Percentiles rank a stretch among this genome's conserved stretches.
phyloP scores from a whole-genome alignment of 2,329 filamentous ascomycete genomes.

The Penicillium sp. region DNA sequence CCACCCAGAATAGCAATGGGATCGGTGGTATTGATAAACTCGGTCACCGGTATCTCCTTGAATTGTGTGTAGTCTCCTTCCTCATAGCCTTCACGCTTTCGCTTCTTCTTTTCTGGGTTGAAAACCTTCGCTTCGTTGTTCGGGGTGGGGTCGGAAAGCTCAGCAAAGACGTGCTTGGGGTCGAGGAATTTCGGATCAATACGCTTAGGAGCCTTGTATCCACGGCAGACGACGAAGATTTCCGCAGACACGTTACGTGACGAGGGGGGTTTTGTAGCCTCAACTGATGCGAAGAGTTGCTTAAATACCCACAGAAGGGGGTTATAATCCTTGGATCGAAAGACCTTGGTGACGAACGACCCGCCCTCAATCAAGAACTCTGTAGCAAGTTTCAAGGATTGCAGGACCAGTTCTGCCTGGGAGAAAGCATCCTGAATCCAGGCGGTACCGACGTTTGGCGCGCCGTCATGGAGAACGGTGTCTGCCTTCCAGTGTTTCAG shows the following conservation, averaged over 20 bases:
- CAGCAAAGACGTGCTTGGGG: slow-evolving; percentile 83
- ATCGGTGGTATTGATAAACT: slow-evolving; percentile 91
- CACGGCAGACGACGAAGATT: slow-evolving; percentile 95
- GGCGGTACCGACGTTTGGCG: slow-evolving; percentile 94
- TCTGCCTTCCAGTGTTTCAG: slow-evolving; percentile 96
- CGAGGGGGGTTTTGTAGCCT: slow-evolving; percentile 94
- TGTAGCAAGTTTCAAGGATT: slow-evolving; percentile 88
- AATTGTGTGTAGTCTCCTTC: slow-evolving; percentile 92
- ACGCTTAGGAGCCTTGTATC: slow-evolving; percentile 90
- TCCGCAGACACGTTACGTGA: slow-evolving; percentile 95
- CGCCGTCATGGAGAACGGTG: slow-evolving; percentile 92
- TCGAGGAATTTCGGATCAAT: slow-evolving; percentile 93
- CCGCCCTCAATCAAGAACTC: slow-evolving; percentile 88
- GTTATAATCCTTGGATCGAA: slow-evolving; percentile 96
- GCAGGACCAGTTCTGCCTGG: slow-evolving; percentile 86
- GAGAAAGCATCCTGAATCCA: slow-evolving; percentile 99
- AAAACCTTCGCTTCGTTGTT: slow-evolving; percentile 99
- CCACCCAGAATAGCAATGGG: slow-evolving; percentile 88
- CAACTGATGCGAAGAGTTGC: slow-evolving; percentile 90
- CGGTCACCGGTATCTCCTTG: slow-evolving; percentile 82
- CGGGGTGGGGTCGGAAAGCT: slow-evolving; percentile 76
- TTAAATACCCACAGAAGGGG: slow-evolving; percentile 95
- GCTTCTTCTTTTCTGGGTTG: slow-evolving; percentile 95
- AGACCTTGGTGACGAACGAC: slow-evolving; percentile 95
- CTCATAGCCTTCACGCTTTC: slow-evolving; percentile 96